Percentiles rank a stretch among this genome's conserved stretches.
phyloP scores from a whole-genome alignment of 148 eudicot species.

The Gaultheria prostrata region DNA sequence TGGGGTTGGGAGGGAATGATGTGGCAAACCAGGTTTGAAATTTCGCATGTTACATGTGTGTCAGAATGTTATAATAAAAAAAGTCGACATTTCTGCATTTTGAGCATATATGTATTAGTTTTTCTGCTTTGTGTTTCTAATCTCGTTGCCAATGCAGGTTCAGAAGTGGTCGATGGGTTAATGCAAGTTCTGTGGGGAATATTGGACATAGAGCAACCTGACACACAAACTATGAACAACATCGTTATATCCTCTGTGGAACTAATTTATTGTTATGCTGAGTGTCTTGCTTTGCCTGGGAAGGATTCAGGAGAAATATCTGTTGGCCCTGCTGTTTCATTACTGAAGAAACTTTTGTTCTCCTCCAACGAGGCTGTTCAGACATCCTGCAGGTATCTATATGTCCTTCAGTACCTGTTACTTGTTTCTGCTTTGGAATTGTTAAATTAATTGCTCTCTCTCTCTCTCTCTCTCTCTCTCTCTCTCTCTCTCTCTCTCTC shows the following conservation, averaged over 20 bases:
- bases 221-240: conserved; percentile 96
- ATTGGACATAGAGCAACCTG: conserved; percentile 93
- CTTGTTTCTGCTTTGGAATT: background rate
- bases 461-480: conserved; percentile 15
- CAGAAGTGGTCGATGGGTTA: conserved; percentile 88
- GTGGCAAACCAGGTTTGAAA: conserved; percentile 4
- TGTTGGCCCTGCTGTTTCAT: conserved; percentile 81
- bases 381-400: conserved; percentile 90
- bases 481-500: conserved; percentile 9
- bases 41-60: background rate
- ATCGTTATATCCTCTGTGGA: conserved; percentile 91
- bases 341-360: conserved; percentile 74
- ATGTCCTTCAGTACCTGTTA: background rate
- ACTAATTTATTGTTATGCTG: conserved; percentile 96
- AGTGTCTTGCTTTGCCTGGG: conserved; percentile 86
- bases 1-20: background rate
- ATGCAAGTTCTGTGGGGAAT: conserved; percentile 99
- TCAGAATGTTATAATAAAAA: background rate
- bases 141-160: conserved; percentile 46
- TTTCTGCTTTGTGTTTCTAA: background rate
- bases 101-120: background rate
- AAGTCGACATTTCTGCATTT: background rate
- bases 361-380: conserved; percentile 95
- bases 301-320: conserved; percentile 57
- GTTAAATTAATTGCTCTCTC: conserved; percentile 5